phyloP scores from a whole-genome alignment of 148 eudicot genomes.

The Rhododendron henanense region DNA sequence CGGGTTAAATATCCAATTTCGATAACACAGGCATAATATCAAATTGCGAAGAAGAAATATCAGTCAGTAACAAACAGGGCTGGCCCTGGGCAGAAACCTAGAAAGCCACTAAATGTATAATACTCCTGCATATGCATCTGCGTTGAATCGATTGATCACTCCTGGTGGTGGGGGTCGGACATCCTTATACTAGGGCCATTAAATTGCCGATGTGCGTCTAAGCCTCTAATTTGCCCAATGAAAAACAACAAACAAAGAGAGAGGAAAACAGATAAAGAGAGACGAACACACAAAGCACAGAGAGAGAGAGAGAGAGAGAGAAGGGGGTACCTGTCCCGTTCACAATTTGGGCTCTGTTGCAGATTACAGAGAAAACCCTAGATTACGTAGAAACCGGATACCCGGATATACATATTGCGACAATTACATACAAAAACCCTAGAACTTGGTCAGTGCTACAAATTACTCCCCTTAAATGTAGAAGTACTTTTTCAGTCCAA shows the following conservation, averaged over 20 bases:
- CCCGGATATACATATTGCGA: neutral
- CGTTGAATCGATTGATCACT: neutral
- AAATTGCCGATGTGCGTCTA: neutral
- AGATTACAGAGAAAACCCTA: neutral
- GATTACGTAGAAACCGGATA: neutral
- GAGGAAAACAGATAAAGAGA: neutral
- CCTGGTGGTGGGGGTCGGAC: neutral
- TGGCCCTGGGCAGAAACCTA: neutral
- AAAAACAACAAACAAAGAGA: neutral
- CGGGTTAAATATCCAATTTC: neutral
- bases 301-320: neutral
- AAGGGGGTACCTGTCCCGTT: neutral
- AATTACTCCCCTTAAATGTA: neutral
- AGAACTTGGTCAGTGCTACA: neutral
- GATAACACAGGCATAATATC: neutral
- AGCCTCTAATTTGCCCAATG: too few species aligned
- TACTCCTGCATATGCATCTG: neutral
- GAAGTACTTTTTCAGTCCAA: too few species aligned
- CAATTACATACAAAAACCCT: neutral
- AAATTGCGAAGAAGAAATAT: neutral
- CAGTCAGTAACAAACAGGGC: neutral
- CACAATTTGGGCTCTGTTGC: neutral
- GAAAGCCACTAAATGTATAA: neutral
- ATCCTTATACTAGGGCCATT: neutral
- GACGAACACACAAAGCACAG: neutral